Evolutionary conservation across 371 early-diverging fungal species (phyloP).

Genomic region (Actinomucor elegans): DNA sequence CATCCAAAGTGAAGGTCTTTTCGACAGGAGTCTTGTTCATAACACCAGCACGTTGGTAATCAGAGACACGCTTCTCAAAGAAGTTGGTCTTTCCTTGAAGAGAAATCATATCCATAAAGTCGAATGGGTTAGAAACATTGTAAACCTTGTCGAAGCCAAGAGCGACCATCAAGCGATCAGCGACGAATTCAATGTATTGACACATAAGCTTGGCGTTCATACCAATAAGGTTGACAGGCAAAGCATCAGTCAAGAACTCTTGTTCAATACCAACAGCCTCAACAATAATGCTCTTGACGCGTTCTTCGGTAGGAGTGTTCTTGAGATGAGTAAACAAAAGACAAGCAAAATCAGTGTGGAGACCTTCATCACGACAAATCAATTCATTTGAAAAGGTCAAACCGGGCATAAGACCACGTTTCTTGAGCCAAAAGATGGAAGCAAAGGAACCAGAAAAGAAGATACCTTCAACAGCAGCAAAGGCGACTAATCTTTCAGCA

Average conservation of each 20-base stretch:
- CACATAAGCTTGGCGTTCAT: constrained; percentile 98
- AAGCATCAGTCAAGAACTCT: constrained; percentile 94
- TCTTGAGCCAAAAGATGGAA: constrained; percentile 99
- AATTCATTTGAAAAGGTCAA: constrained; percentile 99
- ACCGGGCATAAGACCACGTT: constrained; percentile 99
- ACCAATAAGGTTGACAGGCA: constrained; percentile 97
- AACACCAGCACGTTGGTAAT: constrained; percentile 98
- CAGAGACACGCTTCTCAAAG: constrained; percentile 99
- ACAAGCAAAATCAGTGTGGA: constrained; percentile 99
- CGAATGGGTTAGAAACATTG: constrained; percentile 96
- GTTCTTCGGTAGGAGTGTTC: constrained; percentile 75
- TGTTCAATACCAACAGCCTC: constrained; percentile 98
- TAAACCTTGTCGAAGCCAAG: constrained; percentile 91
- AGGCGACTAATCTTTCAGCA: constrained; percentile 96
- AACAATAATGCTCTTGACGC: constrained; percentile 79
- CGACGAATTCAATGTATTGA: constrained; percentile 99
- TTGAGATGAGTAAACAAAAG: constrained; percentile 89
- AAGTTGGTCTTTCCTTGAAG: constrained; percentile 99
- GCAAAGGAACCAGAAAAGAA: constrained; percentile 99
- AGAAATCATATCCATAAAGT: constrained; percentile 99
- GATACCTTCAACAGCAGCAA: constrained; percentile 99
- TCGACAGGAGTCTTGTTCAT: constrained; percentile 73
- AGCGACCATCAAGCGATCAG: constrained; percentile 95
- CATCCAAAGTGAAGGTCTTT: constrained; percentile 80
- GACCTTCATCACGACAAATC: constrained; percentile 99